Base-by-base conservation (phyloP, 2,329 filamentous ascomycete species). In the Sphaerulina populicola region DNA sequence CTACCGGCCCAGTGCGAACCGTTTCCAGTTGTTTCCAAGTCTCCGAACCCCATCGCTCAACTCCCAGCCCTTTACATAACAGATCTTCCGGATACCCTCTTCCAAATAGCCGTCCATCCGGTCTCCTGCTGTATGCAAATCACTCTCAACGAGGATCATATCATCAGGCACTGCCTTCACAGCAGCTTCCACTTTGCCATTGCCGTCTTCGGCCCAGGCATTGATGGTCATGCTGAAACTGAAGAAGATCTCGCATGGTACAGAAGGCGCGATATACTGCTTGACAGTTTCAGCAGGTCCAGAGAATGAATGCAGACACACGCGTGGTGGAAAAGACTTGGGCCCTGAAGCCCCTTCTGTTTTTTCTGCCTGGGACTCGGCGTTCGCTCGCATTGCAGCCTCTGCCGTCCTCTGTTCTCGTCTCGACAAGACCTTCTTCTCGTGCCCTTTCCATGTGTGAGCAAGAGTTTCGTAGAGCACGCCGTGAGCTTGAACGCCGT, bases 291-390 rank as follows among this genome's bases (percentile, higher is more conserved):
- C 83, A 9, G 80, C 74, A 5, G 84, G 78, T 0, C 88, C 91
- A 43, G 86, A 94, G 69, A 89, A 98, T 0, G 90, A 96, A 69
- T 98, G 93, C 53, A 98, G 79, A 64, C 93, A 98, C 65, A 97
- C 84, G 7, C 90, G 76, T 0, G 90, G 89, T 3, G 93, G 90
- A 60, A 85, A 97, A 0, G 86, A 83, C 53, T 77, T 81, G 1
- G 73, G 60, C 4, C 37, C 49, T 11, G 44, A 33, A 5, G 46
- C 14, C 6, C 56, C 40, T 1, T 44, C 41, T 5, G 42, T 35
- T 6, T 41, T 49, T 11, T 61, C 58, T 10, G 54, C 55, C 23
- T 55, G 48, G 21, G 12, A 43, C 36, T 54, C 54, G 15, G 54
- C 55, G n/a, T 56, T 39, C 0, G 37, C 49, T 18, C 54, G 53